phyloP scores from a whole-genome alignment of 306 rosid genomes.

The Cajanus cajan region DNA sequence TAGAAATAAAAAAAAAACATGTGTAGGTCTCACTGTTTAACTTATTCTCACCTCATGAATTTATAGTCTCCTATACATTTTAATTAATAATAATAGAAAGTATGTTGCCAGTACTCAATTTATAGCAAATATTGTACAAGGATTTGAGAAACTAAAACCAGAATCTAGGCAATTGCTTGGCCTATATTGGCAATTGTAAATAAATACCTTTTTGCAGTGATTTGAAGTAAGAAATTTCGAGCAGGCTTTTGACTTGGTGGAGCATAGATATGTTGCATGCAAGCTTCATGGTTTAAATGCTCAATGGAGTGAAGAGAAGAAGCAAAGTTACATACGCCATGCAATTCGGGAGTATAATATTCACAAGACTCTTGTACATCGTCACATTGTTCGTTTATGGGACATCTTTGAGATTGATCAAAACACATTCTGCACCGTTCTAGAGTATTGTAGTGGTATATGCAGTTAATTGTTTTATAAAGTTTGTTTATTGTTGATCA shows the following conservation, averaged over 20 bases:
- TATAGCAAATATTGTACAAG: neutral
- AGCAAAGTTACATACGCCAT: slow-evolving; percentile 97
- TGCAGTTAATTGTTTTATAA: slow-evolving; percentile 12
- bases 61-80: neutral
- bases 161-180: slow-evolving; percentile 50
- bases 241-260: slow-evolving; percentile 99
- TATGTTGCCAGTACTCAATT: neutral
- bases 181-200: slow-evolving; percentile 83
- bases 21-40: neutral
- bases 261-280: slow-evolving; percentile 98
- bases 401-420: slow-evolving; percentile 98
- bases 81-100: neutral
- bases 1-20: neutral
- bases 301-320: slow-evolving; percentile 99
- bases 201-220: slow-evolving; percentile 90
- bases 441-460: slow-evolving; percentile 95
- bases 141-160: slow-evolving; percentile 30
- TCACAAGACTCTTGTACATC: slow-evolving; percentile 95
- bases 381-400: slow-evolving; percentile 96
- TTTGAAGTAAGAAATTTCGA: slow-evolving; percentile 98
- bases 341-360: slow-evolving; percentile 97
- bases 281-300: slow-evolving; percentile 98
- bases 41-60: neutral
- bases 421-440: slow-evolving; percentile 93
- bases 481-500: too few relatives aligned